Evolutionary conservation across 2,329 filamentous ascomycete genomes (phyloP).

Genomic region (Venturia asperata): DNA sequence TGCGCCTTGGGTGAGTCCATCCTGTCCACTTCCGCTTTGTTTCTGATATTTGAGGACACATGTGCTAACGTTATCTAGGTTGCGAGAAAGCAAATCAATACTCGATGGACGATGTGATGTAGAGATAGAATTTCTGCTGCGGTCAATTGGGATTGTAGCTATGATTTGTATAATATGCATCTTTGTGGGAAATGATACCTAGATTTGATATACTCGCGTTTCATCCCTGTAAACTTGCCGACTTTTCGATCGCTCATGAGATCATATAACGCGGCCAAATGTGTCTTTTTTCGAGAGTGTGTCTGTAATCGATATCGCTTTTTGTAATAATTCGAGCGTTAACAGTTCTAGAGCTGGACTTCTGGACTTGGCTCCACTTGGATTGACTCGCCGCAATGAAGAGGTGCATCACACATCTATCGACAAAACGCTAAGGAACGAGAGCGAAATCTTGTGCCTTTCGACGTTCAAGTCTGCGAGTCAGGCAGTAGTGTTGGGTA

Average conservation of each 20-base stretch:
- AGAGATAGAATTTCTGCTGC: neutral
- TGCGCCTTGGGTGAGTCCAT: slow-evolving; percentile 27
- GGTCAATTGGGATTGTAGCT: neutral
- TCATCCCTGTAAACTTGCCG: neutral
- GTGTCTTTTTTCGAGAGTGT: neutral
- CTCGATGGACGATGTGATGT: slow-evolving; percentile 47
- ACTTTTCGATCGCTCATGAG: neutral
- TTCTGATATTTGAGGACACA: neutral
- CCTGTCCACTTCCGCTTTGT: neutral
- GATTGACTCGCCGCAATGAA: neutral
- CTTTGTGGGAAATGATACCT: neutral
- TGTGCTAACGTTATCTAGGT: slow-evolving; percentile 35
- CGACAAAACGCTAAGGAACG: too few species aligned
- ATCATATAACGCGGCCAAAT: neutral
- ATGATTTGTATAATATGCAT: neutral
- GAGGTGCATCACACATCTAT: too few species aligned
- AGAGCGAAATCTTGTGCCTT: too few species aligned
- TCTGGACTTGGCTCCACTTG: neutral
- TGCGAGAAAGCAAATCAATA: slow-evolving; percentile 59
- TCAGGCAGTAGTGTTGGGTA: too few species aligned
- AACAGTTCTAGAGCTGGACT: neutral
- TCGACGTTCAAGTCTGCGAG: too few species aligned
- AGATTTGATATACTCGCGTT: neutral
- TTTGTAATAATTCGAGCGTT: neutral
- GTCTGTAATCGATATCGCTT: neutral